These are phyloP conservation scores for Glycine tomentella DNA, from an alignment of 306 rosid genomes.

Conservation along the genomic window DNA sequence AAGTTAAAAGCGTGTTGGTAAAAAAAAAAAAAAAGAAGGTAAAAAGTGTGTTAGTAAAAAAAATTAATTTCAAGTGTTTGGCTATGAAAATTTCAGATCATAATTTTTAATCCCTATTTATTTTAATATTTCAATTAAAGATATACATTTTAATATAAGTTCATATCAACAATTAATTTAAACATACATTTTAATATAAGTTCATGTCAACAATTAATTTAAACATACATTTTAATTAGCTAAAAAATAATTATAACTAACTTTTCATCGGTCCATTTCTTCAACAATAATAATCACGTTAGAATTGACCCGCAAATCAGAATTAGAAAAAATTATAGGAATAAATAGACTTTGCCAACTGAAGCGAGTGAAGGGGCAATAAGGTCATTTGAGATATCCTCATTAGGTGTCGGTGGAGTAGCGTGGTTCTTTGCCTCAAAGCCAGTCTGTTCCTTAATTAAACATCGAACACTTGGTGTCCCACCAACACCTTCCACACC, in stretches of 20 bases:
- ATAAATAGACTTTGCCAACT: constrained; percentile 8
- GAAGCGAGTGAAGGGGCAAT: constrained; percentile 33
- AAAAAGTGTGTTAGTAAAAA: background rate
- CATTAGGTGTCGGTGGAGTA: constrained; percentile 54
- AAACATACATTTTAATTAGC: too few relatives aligned
- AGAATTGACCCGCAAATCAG: background rate
- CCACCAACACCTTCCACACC: background rate
- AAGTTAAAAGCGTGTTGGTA: background rate
- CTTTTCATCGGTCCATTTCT: background rate
- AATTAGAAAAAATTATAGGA: background rate
- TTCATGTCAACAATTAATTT: too few relatives aligned
- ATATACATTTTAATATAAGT: too few relatives aligned
- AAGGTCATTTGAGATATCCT: background rate
- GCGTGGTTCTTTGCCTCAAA: constrained; percentile 44
- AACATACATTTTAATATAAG: too few relatives aligned
- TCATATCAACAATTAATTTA: too few relatives aligned
- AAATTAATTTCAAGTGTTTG: background rate
- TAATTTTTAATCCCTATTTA: too few relatives aligned
- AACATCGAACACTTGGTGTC: constrained; percentile 35
- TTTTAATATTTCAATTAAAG: too few relatives aligned
- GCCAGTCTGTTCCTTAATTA: constrained; percentile 58
- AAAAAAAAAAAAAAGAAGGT: too few relatives aligned
- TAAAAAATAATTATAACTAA: background rate
- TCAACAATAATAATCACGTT: background rate
- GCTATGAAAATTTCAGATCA: background rate